phyloP scores from a whole-genome alignment of 208 protist species.

The Blastocrithidia nonstop region DNA sequence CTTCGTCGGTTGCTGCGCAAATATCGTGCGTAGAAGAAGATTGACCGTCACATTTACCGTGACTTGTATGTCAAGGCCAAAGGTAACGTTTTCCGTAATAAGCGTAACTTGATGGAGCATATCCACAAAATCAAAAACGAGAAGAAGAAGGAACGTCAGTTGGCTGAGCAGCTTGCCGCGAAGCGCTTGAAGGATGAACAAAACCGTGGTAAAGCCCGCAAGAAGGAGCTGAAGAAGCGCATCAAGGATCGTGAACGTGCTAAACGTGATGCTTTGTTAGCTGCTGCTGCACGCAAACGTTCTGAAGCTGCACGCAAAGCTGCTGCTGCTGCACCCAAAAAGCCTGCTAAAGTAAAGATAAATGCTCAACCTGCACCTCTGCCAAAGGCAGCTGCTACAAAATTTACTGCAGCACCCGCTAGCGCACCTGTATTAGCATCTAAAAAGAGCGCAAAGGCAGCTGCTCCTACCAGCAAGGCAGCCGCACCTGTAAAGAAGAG shows the following conservation, averaged over 20 bases:
- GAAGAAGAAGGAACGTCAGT: slow-evolving; percentile 86
- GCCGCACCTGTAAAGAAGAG: too few species aligned
- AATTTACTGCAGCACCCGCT: too few species aligned
- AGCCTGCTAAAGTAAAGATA: slow-evolving; percentile 16
- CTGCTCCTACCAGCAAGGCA: too few species aligned
- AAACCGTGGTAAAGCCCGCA: slow-evolving; percentile 53
- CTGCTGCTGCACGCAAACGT: slow-evolving; percentile 27
- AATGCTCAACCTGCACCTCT: slow-evolving; percentile 9
- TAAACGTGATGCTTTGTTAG: slow-evolving; percentile 34
- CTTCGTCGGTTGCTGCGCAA: slow-evolving; percentile 93
- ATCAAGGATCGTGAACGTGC: slow-evolving; percentile 61
- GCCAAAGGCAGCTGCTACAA: background rate
- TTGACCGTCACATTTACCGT: slow-evolving; percentile 96
- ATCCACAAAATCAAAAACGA: slow-evolving; percentile 97
- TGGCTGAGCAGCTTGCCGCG: slow-evolving; percentile 81
- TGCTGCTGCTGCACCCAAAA: slow-evolving; percentile 23
- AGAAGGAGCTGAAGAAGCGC: slow-evolving; percentile 58
- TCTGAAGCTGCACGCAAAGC: slow-evolving; percentile 26
- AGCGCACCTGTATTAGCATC: too few species aligned
- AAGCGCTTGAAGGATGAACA: slow-evolving; percentile 51
- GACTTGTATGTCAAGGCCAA: slow-evolving; percentile 96
- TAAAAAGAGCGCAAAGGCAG: too few species aligned
- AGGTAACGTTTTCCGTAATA: slow-evolving; percentile 99
- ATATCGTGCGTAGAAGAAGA: slow-evolving; percentile 97
- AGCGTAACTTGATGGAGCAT: slow-evolving; percentile 97